These are phyloP conservation scores for Populus euphratica DNA, from an alignment of 345 rosid genomes.

Conservation along the genomic window DNA sequence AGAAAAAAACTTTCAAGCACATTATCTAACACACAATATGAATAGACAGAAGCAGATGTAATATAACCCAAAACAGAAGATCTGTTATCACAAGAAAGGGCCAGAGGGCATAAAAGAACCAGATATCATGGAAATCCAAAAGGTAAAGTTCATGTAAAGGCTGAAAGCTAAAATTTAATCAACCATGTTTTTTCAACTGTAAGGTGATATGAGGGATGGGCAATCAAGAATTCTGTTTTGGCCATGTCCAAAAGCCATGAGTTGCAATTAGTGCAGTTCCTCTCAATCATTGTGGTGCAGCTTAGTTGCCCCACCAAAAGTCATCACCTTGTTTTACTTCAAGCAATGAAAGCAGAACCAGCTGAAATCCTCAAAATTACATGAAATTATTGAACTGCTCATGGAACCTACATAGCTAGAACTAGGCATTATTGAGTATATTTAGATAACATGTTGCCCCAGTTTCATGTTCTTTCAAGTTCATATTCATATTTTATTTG, in stretches of 20 bases:
- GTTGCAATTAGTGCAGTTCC: not conserved
- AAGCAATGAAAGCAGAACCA: not conserved
- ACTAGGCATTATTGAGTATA: not conserved
- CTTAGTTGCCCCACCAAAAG: not conserved
- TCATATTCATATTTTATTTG: not conserved
- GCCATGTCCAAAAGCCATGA: not conserved
- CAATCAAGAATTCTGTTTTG: not conserved
- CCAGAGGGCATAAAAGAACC: not conserved
- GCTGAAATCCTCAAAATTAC: not conserved
- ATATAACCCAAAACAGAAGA: not conserved
- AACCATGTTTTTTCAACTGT: not conserved
- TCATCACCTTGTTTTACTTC: not conserved
- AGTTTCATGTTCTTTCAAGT: not conserved
- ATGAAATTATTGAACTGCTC: not conserved
- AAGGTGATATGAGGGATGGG: not conserved
- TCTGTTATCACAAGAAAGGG: not conserved
- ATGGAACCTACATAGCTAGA: not conserved
- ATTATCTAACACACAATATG: not conserved
- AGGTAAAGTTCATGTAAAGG: not conserved
- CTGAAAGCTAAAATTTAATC: not conserved
- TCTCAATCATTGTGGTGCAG: not conserved
- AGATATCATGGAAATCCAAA: not conserved
- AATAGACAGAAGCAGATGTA: not conserved
- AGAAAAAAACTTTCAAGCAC: not conserved
- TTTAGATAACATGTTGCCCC: not conserved